Conservation (phyloP, 495 filamentous ascomycete species). For the Physcia stellaris region DNA sequence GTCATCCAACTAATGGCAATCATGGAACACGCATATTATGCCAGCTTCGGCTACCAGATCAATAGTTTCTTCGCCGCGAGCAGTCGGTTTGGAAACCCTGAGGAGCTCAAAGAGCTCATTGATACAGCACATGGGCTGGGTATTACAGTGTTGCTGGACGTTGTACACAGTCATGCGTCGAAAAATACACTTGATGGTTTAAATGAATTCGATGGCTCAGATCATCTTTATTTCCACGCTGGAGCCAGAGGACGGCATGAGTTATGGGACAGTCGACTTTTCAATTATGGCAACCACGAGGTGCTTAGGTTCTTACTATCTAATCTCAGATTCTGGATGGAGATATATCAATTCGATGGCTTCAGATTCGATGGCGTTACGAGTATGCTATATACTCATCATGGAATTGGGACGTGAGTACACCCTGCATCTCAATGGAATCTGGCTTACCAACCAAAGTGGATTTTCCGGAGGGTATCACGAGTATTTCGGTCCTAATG, state of each 20-base stretch:
- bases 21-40: conserved; percentile 99
- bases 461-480: conserved; percentile 98
- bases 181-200: conserved; percentile 93
- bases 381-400: conserved; percentile 91
- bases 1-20: conserved; percentile 97
- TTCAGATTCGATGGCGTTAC: conserved; percentile 98
- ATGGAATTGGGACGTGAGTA: conserved; percentile 94
- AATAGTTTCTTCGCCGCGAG: conserved; percentile 98
- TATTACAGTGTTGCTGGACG: conserved; percentile 82
- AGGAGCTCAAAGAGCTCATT: conserved; percentile 91
- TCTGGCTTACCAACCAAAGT: conserved; percentile 30
- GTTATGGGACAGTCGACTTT: conserved; percentile 88
- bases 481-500: conserved; percentile 84
- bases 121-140: conserved; percentile 90
- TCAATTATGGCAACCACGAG: conserved; percentile 94
- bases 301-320: conserved; percentile 87
- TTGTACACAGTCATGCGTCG: conserved; percentile 94
- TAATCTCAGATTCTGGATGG: conserved; percentile 98
- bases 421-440: not conserved
- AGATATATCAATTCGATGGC: conserved; percentile 91
- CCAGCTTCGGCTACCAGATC: conserved; percentile 95
- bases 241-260: conserved; percentile 76
- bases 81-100: conserved; percentile 85
- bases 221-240: conserved; percentile 90
- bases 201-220: conserved; percentile 88